Base-by-base conservation (phyloP, 768 basidiomycete species). In the Kwoniella mangroviensis region DNA sequence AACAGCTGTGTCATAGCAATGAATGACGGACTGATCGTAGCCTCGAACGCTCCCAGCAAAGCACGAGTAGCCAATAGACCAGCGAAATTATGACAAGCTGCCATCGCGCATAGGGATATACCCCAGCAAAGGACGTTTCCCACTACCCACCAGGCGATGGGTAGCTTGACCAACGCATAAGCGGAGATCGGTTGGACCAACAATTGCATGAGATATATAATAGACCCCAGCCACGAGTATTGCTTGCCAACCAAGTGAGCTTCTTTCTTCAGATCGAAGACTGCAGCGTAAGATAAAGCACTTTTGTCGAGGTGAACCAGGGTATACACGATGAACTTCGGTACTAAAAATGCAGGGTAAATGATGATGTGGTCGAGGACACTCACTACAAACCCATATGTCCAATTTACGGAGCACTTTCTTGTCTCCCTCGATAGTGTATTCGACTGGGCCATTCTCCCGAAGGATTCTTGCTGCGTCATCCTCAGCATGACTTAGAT, bases 381-480 rank as follows among this genome's bases (percentile, higher is more conserved):
- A 65, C 60, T 45, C 17, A 70, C 65, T 40, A 56, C 65, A 68
- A n/a, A 72, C 52, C 52, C 63, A 69, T 15, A 73, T 54, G 55
- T 77, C 76, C 49, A 77, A 73, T 60, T 75, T 77, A 13, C 74
- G 60, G 2, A 77, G 62, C 1, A 77, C 74, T 15, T 40, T 26
- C 24, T 54, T 60, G 42, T 60, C 53, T 54, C 75, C 76, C 3
- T 67, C 69, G 15, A 64, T 55, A 1, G 72, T 73, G 53, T 63
- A 75, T 22, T 77, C 74, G 43, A 77, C 55, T 6, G 52, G 63
- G 7, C 68, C 68, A 49, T 45, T 41, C 49, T 63, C 52, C 17
- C 63, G 17, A 28, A 69, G 56, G 26, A 69, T 64, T n/a, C n/a
- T 59, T 5, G 68, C 68, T 11, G 62, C 53, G 26, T 69, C 68